Evolutionary conservation across 768 basidiomycete species (phyloP), one percentile per base, ranked within the genome.

Genomic region (Termitomyces sp.): DNA sequence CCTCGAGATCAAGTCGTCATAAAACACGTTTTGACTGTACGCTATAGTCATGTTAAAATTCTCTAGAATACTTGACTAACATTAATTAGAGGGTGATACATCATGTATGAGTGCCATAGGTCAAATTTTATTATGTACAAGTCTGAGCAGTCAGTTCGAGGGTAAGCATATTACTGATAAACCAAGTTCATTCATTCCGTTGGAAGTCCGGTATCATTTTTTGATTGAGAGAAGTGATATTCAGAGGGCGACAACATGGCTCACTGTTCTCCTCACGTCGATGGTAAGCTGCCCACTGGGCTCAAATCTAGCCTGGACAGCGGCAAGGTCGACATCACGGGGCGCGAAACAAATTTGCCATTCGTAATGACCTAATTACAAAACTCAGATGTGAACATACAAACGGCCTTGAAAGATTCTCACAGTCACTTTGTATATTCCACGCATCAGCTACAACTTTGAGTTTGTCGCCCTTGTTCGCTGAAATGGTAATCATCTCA

Each of bases 401-500:
- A 40, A 40, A 41, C 30, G 31, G 28, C 40, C 35, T 30, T 31
- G 6, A 31, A 57, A 26, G 5, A 12, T 5, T 76, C 83, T 73
- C 70, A 85, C 84, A 83, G 58, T 84, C 80, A 50, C 62, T 67
- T 64, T 84, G 83, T 68, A 76, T 74, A 65, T 84, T 78, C 82
- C 83, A 85, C 44, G 81, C 81, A 64, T 85, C 82, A 21, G 83
- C 84, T 23, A 84, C 75, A 15, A 85, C 75, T 54, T 75, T 73
- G 53, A 85, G 66, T 62, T 74, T 78, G 64, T 83, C 80, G 5
- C 82, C 84, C 62, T 77, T 79, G 65, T 82, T 82, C 43, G 79
- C 83, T 35, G 76, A 77, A 48, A 85, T 77, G 4, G 83, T 85
- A 28, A 85, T 81, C 84, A 85, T 85, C 64, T 85, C 84, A 14